phyloP scores from a whole-genome alignment of 164 flowering plant genomes.

The Macadamia tetraphylla region DNA sequence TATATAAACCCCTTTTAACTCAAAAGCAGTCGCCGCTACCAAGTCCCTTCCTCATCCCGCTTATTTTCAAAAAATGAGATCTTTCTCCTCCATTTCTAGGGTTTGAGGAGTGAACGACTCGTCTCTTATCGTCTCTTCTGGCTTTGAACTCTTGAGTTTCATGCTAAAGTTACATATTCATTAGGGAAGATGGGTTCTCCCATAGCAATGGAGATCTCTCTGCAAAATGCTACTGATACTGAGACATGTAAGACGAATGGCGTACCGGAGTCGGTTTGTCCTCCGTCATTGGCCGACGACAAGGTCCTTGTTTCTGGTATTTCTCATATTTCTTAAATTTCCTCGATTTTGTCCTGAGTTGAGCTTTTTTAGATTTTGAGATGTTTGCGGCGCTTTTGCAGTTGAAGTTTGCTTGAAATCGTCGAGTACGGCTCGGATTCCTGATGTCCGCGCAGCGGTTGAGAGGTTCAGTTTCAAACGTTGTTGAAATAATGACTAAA shows the following conservation, averaged over 20 bases:
- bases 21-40: too few species aligned
- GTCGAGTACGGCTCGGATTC: conserved; percentile 70
- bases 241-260: conserved; percentile 26
- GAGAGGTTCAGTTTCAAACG: conserved; percentile 49
- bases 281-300: conserved; percentile 31
- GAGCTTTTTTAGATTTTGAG: conserved; percentile 1
- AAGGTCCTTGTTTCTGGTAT: conserved; percentile 75
- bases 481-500: not conserved
- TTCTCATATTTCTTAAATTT: not conserved
- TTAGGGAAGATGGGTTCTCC: conserved; percentile 42
- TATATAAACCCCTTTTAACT: too few species aligned
- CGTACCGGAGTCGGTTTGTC: conserved; percentile 22
- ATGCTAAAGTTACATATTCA: not conserved
- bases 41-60: too few species aligned
- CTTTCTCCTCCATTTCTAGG: too few species aligned
- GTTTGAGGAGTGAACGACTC: not conserved
- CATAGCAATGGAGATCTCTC: conserved; percentile 50
- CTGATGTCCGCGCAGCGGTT: conserved; percentile 61
- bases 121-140: not conserved
- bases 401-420: conserved; percentile 91
- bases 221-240: conserved; percentile 22
- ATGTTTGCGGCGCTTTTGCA: conserved; percentile 18
- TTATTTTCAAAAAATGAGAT: too few species aligned
- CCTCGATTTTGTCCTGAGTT: not conserved
- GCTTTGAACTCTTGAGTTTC: not conserved